Evolutionary conservation across 2,329 filamentous ascomycete genomes (phyloP).

Genomic region (Penicillium sp.): DNA sequence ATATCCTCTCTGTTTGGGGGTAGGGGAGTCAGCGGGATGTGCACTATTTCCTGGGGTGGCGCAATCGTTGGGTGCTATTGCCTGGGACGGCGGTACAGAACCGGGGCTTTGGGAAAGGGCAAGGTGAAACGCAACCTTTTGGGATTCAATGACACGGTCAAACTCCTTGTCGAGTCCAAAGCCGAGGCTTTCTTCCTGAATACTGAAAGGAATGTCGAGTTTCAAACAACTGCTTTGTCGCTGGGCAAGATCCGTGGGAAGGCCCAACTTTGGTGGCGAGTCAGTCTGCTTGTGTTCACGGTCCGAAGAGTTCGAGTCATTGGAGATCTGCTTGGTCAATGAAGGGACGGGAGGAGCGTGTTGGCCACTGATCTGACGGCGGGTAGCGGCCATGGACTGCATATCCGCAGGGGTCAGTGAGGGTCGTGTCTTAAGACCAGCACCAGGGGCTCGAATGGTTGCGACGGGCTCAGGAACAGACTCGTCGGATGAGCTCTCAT

Average conservation of each 20-base stretch:
- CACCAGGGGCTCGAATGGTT: slow-evolving; percentile 80
- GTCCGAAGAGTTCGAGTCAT: slow-evolving; percentile 16
- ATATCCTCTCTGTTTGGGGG: slow-evolving; percentile 79
- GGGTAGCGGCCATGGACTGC: slow-evolving; percentile 72
- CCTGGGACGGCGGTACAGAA: slow-evolving; percentile 5
- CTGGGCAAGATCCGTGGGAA: slow-evolving; percentile 34
- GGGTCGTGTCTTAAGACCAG: slow-evolving; percentile 76
- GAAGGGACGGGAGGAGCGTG: slow-evolving; percentile 36
- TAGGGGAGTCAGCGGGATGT: slow-evolving; percentile 55
- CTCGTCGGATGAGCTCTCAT: slow-evolving; percentile 36
- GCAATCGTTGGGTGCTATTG: slow-evolving; percentile 12
- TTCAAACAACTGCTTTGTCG: slow-evolving; percentile 68
- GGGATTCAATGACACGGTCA: slow-evolving; percentile 84
- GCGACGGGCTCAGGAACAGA: slow-evolving; percentile 72
- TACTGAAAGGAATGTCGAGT: slow-evolving; percentile 69
- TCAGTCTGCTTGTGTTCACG: slow-evolving; percentile 10
- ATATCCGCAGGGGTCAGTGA: slow-evolving; percentile 81
- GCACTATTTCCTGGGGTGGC: slow-evolving; percentile 20
- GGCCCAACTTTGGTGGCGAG: slow-evolving; percentile 12
- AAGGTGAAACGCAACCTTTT: slow-evolving; percentile 71
- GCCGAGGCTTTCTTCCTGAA: slow-evolving; percentile 58
- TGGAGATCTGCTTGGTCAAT: slow-evolving; percentile 19
- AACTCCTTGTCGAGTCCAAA: slow-evolving; percentile 87
- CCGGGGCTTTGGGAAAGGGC: slow-evolving; percentile 33
- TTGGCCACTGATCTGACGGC: slow-evolving; percentile 74